Conservation (phyloP, 192 early-diverging fungal genomes). For the Umbelopsis isabellina region DNA sequence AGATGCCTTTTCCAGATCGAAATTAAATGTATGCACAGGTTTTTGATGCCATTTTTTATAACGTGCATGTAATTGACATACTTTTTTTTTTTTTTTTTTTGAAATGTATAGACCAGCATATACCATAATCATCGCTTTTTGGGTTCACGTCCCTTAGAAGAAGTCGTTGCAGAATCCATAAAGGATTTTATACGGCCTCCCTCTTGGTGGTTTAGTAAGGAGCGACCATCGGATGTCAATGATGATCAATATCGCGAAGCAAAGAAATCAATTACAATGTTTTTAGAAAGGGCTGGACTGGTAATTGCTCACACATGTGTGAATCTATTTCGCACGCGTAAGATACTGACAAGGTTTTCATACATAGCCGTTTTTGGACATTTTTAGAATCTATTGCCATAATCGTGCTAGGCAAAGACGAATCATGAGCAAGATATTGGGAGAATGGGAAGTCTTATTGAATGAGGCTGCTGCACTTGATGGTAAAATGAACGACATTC, state of each 20-base stretch:
- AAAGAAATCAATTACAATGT: conserved; percentile 6
- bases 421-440: conserved; percentile 58
- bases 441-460: conserved; percentile 62
- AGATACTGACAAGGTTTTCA: not conserved
- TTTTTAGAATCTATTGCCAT: conserved; percentile 55
- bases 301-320: conserved; percentile 9
- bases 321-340: not conserved
- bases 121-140: conserved; percentile 44
- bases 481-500: conserved; percentile 24
- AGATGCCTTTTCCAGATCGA: conserved; percentile 58
- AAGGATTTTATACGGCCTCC: conserved; percentile 32
- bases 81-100: not conserved
- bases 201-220: conserved; percentile 31
- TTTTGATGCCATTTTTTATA: not conserved
- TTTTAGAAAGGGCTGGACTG: conserved; percentile 27
- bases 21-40: conserved; percentile 35
- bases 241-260: conserved; percentile 5
- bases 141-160: conserved; percentile 32
- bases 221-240: not conserved
- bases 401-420: conserved; percentile 66
- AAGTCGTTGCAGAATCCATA: conserved; percentile 22
- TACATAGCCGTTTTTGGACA: conserved; percentile 53
- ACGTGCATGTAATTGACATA: conserved; percentile 1
- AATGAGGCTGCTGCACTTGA: conserved; percentile 39
- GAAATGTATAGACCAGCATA: conserved; percentile 41